Evolutionary conservation across 2,329 filamentous ascomycete species (phyloP).

Genomic region (Dactylellina sp.): DNA sequence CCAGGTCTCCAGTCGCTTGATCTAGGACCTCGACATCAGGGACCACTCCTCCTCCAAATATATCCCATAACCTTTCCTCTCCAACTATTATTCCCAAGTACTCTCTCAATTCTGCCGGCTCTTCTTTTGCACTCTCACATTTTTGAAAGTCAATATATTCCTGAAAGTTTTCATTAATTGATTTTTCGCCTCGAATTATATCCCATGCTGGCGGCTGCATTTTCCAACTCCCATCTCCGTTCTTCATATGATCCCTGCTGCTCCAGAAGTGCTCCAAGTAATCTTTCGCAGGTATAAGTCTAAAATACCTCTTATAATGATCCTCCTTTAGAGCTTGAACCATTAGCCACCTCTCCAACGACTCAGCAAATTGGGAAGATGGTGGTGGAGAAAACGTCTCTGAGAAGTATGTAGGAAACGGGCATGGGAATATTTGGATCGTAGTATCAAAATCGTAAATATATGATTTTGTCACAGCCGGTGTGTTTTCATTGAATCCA

Average conservation of each 20-base stretch:
- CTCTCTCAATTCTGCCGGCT: constrained; percentile 5
- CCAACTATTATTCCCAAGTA: constrained; percentile 41
- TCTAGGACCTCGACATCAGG: constrained; percentile 14
- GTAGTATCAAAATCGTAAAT: constrained; percentile 59
- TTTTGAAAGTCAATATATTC: constrained; percentile 45
- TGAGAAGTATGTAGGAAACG: constrained; percentile 56
- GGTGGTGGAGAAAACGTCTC: constrained; percentile 57
- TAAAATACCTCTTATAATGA: constrained; percentile 52
- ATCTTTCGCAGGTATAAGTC: constrained; percentile 45
- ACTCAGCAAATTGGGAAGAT: constrained; percentile 16
- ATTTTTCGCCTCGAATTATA: constrained; percentile 20
- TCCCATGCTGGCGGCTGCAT: constrained; percentile 29
- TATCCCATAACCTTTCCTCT: constrained; percentile 35
- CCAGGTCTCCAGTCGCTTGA: neutral
- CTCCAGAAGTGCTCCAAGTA: constrained; percentile 58
- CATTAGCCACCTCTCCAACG: constrained; percentile 31
- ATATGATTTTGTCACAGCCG: constrained; percentile 31
- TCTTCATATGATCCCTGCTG: constrained; percentile 58
- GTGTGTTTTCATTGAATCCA: neutral
- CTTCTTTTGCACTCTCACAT: constrained; percentile 2
- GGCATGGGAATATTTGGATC: constrained; percentile 56
- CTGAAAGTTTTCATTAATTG: constrained; percentile 24
- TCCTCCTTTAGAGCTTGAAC: constrained; percentile 20
- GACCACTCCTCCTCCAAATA: constrained; percentile 36
- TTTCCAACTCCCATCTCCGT: constrained; percentile 33